These are phyloP conservation scores for Mycena polygramma DNA, from an alignment of 768 basidiomycete genomes.

Conservation along the genomic window DNA sequence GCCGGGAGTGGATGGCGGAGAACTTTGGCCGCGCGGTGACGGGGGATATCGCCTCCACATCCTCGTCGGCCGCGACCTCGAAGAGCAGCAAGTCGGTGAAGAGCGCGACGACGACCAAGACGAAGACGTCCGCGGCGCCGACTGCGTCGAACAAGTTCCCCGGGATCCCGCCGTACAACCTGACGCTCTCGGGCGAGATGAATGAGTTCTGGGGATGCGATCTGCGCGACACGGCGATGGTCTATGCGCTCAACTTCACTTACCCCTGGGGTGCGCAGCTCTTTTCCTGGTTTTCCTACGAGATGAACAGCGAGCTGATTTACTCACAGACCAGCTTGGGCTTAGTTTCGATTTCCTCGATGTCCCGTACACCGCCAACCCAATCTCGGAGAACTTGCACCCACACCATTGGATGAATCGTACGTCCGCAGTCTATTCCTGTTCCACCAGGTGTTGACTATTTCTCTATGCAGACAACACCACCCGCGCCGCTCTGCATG, in stretches of 20 bases:
- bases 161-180: slow-evolving; percentile 38
- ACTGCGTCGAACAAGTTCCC: slow-evolving; percentile 9
- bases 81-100: slow-evolving; percentile 2
- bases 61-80: background rate
- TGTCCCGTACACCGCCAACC: slow-evolving; percentile 27
- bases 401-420: slow-evolving; percentile 53
- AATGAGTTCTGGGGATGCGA: slow-evolving; percentile 74
- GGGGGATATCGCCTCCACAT: background rate
- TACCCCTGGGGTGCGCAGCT: slow-evolving; percentile 59
- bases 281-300: slow-evolving; percentile 69
- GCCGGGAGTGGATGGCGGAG: slow-evolving; percentile 23
- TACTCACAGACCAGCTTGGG: slow-evolving; percentile 14
- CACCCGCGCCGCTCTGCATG: slow-evolving; percentile 72
- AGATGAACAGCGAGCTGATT: slow-evolving; percentile 48
- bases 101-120: background rate
- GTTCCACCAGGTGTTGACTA: background rate
- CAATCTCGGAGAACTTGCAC: slow-evolving; percentile 42
- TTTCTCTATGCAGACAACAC: slow-evolving; percentile 50
- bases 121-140: background rate
- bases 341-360: slow-evolving; percentile 27
- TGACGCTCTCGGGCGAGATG: slow-evolving; percentile 65
- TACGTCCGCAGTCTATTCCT: slow-evolving; percentile 36
- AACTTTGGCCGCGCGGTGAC: background rate
- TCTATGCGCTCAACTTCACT: slow-evolving; percentile 80
- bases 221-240: slow-evolving; percentile 68